Percentiles rank a stretch among this genome's conserved stretches.
These are phyloP conservation scores for Endothia cerciana DNA, from an alignment of 2,329 filamentous ascomycete species.

Conservation along the genomic window DNA sequence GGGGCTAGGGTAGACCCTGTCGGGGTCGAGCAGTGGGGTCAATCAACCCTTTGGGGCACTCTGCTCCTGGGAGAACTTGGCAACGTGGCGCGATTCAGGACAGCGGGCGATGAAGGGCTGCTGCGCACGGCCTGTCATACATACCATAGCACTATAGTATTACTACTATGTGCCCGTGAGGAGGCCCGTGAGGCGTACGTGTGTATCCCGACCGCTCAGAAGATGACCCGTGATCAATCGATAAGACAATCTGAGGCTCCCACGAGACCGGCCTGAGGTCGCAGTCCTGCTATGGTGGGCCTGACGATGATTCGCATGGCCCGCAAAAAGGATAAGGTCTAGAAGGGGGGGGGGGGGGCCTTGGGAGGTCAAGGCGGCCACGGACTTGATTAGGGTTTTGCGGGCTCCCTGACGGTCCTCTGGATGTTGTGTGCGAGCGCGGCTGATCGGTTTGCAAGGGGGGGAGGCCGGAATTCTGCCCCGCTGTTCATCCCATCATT, in stretches of 20 bases:
- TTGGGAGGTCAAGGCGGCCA: too few species aligned
- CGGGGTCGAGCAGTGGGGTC: too few species aligned
- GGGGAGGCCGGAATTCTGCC: not conserved
- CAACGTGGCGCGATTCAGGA: slow-evolving; percentile 1
- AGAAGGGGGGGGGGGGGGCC: not conserved
- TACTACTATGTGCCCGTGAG: not conserved
- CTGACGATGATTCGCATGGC: too few species aligned
- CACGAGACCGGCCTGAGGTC: not conserved
- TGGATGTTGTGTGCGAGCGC: not conserved
- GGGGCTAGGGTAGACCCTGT: too few species aligned
- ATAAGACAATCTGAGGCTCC: not conserved
- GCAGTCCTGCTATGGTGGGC: too few species aligned
- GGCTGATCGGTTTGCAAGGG: not conserved
- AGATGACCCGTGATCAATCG: slow-evolving; percentile 1
- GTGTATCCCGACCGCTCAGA: too few species aligned
- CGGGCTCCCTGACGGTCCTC: not conserved
- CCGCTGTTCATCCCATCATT: slow-evolving; percentile 8
- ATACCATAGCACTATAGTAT: too few species aligned
- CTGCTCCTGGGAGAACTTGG: not conserved
- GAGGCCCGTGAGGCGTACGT: not conserved
- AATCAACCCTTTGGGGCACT: too few species aligned
- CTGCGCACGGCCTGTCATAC: too few species aligned
- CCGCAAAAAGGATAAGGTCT: not conserved
- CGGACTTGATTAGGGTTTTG: too few species aligned
- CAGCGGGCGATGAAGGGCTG: not conserved